Evolutionary conservation across 306 rosid genomes (phyloP).

Genomic region (Casuarina cunninghamiana): DNA sequence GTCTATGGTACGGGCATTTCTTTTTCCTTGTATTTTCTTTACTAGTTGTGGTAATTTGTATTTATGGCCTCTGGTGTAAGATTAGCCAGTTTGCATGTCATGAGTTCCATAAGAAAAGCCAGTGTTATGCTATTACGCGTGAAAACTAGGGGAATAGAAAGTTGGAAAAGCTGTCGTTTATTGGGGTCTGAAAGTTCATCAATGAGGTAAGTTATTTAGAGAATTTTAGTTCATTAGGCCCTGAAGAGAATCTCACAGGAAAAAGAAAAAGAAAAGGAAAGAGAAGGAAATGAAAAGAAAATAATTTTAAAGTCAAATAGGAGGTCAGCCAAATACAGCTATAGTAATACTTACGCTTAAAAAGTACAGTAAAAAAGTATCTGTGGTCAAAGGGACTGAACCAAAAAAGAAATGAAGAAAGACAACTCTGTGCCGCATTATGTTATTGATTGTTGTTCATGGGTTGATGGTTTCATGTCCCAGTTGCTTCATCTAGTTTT

Average conservation of each 20-base stretch:
- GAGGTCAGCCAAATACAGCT: neutral
- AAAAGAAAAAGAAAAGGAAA: neutral
- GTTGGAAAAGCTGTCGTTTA: neutral
- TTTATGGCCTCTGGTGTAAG: neutral
- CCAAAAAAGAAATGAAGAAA: neutral
- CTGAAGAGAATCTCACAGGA: neutral
- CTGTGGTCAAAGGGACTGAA: neutral
- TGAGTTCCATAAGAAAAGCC: neutral
- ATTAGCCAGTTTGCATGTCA: neutral
- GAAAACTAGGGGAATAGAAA: neutral
- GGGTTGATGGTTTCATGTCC: neutral
- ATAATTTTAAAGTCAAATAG: neutral
- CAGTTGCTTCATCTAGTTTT: neutral
- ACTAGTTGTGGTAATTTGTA: neutral
- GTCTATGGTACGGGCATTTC: slow-evolving; percentile 59
- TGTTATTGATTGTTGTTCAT: neutral
- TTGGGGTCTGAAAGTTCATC: neutral
- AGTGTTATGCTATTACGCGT: neutral
- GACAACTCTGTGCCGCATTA: neutral
- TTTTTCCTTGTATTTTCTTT: slow-evolving; percentile 9
- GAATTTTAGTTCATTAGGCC: neutral
- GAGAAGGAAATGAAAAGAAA: neutral
- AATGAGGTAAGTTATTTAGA: neutral
- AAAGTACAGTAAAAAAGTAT: neutral
- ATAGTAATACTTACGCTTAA: neutral